Percentiles rank a stretch among this genome's conserved stretches.
phyloP scores from a whole-genome alignment of 2,329 filamentous ascomycete species.

The Diatrype stigma region DNA sequence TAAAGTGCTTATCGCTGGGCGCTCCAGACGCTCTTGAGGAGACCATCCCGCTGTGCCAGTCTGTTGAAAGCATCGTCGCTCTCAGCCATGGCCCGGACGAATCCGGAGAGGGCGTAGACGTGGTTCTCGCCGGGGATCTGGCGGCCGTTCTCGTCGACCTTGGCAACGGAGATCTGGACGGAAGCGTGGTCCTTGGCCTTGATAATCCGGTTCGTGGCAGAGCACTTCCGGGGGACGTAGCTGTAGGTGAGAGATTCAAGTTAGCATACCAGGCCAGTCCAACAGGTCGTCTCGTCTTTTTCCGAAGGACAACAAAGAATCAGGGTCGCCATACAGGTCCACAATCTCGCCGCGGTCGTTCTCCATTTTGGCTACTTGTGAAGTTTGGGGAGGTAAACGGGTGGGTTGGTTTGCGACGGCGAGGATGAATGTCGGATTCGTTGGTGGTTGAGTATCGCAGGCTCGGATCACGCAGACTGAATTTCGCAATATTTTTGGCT shows the following conservation, averaged over 20 bases:
- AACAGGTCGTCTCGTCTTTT: neutral
- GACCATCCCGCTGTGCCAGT: constrained; percentile 90
- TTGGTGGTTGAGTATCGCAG: neutral
- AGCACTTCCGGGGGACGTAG: constrained; percentile 99
- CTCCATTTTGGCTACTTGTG: constrained; percentile 73
- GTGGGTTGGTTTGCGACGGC: constrained; percentile 10
- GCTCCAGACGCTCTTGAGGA: constrained; percentile 96
- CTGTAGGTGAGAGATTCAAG: constrained; percentile 40
- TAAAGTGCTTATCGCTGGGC: constrained; percentile 52
- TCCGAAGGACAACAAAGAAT: constrained; percentile 5
- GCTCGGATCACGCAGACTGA: neutral
- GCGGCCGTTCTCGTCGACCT: constrained; percentile 98
- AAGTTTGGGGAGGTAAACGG: constrained; percentile 26
- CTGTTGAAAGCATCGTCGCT: constrained; percentile 95
- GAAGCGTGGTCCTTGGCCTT: constrained; percentile 99
- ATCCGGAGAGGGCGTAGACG: constrained; percentile 94
- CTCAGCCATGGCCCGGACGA: constrained; percentile 97
- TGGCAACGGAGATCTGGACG: constrained; percentile 94
- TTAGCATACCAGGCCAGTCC: neutral
- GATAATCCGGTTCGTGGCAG: constrained; percentile 99
- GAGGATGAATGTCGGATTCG: neutral
- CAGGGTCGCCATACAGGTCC: constrained; percentile 72
- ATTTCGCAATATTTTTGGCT: neutral
- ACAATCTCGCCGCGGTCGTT: constrained; percentile 99
- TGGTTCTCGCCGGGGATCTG: constrained; percentile 93